Conservation (phyloP, 1,139 yeast genomes). For the Entelexis sorbosivorans region DNA sequence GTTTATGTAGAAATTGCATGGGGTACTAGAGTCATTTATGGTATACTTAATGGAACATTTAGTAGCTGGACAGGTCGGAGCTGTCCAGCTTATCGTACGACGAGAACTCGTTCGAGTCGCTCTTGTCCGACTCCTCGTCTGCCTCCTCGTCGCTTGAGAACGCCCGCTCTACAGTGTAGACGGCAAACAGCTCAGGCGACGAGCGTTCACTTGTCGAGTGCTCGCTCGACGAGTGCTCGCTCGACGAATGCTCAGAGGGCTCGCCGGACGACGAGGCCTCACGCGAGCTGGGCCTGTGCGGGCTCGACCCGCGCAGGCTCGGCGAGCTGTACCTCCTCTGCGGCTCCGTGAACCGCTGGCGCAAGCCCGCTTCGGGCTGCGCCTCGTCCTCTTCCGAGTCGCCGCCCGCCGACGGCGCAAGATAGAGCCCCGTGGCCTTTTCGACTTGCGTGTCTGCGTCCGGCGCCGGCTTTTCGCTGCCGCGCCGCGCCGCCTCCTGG, state of each 20-base stretch:
- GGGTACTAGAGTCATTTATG: too few relatives aligned
- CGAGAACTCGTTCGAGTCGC: conserved; percentile 4
- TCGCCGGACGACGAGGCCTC: background rate
- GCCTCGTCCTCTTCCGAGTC: background rate
- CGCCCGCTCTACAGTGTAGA: background rate
- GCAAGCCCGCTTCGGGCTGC: background rate
- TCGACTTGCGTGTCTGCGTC: background rate
- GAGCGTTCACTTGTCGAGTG: background rate
- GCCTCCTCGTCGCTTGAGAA: conserved; percentile 3
- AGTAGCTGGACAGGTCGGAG: background rate
- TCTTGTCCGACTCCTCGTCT: background rate
- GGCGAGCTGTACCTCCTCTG: background rate
- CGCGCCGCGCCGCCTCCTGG: background rate
- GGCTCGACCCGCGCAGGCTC: background rate
- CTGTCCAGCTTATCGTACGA: conserved; percentile 1
- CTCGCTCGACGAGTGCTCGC: background rate
- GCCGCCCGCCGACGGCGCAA: background rate
- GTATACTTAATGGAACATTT: too few relatives aligned
- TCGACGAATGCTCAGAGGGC: too few relatives aligned
- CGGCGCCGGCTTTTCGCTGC: background rate
- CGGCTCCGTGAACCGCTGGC: background rate
- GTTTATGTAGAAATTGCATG: too few relatives aligned
- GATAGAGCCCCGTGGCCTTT: background rate
- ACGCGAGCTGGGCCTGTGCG: background rate
- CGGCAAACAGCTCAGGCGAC: background rate